Conservation (phyloP, 1,284 basidiomycete genomes). For the Chalciporus piperatoides region DNA sequence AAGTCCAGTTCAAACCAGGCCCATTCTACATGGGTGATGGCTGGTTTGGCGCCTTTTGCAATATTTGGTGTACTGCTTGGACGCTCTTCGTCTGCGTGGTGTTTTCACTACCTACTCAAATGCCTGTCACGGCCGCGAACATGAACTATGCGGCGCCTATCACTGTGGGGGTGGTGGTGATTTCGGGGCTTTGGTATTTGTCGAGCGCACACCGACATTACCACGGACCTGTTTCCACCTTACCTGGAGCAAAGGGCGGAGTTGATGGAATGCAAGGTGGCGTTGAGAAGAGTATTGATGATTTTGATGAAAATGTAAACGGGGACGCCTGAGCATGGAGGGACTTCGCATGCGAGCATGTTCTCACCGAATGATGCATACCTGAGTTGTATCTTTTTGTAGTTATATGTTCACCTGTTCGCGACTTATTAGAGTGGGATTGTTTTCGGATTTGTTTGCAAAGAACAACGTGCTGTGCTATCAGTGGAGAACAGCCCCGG, state of each 20-base stretch:
- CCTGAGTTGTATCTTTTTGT: no score
- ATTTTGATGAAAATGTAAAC: not conserved
- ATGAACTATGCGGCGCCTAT: constrained; percentile 75
- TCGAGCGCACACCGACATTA: constrained; percentile 28
- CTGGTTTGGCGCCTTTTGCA: constrained; percentile 59
- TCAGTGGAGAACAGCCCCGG: no score
- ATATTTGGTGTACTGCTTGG: constrained; percentile 67
- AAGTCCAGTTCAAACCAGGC: constrained; percentile 83
- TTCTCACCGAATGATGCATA: no score
- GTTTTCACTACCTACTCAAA: constrained; percentile 67
- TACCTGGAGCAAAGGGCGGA: constrained; percentile 6
- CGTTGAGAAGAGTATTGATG: constrained; percentile 1
- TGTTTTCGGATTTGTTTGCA: no score
- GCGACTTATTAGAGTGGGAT: no score
- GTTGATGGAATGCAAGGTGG: not conserved
- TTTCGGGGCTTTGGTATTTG: constrained; percentile 28
- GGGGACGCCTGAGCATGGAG: constrained; percentile 5
- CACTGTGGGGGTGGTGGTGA: constrained; percentile 23
- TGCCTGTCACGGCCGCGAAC: constrained; percentile 65
- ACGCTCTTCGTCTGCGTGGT: constrained; percentile 66
- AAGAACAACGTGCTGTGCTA: no score
- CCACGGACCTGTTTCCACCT: constrained; percentile 26
- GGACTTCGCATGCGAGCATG: no score
- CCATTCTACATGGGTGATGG: constrained; percentile 85
- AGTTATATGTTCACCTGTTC: no score